Percentiles rank a stretch among this genome's conserved stretches.
These are phyloP conservation scores for Globisporangium cederbergense DNA, from an alignment of 352 stramenopile species.

Conservation along the genomic window DNA sequence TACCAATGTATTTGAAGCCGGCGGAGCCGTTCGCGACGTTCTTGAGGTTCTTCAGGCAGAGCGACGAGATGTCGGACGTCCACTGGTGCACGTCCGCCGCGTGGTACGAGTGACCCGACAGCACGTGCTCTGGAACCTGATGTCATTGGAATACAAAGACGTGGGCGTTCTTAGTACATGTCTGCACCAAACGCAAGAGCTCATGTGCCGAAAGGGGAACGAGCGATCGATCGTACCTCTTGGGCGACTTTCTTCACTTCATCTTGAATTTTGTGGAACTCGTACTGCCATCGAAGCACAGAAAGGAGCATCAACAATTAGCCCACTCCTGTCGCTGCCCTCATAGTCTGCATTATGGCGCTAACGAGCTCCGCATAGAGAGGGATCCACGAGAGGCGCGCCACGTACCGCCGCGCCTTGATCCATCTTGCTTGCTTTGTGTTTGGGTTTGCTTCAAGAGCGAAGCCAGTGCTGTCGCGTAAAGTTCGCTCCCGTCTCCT, in stretches of 20 bases:
- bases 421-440: conserved; percentile 33
- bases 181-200: not conserved
- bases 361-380: not conserved
- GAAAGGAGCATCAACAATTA: not conserved
- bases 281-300: conserved; percentile 41
- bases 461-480: not conserved
- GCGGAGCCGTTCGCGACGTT: conserved; percentile 76
- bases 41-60: conserved; percentile 84
- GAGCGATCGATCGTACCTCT: conserved; percentile 35
- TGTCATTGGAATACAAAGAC: not conserved
- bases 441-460: no score
- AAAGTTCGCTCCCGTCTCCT: not conserved
- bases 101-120: conserved; percentile 70
- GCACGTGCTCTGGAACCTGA: conserved; percentile 71
- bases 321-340: not conserved
- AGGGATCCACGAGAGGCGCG: not conserved
- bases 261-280: conserved; percentile 81
- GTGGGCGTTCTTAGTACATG: not conserved
- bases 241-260: conserved; percentile 86
- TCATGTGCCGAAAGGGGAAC: not conserved
- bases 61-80: conserved; percentile 71
- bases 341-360: not conserved
- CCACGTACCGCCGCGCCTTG: conserved; percentile 38
- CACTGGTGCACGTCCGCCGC: conserved; percentile 77
- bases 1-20: conserved; percentile 89